Conservation (phyloP, 1,284 basidiomycete genomes). For the Sparassis latifolia region DNA sequence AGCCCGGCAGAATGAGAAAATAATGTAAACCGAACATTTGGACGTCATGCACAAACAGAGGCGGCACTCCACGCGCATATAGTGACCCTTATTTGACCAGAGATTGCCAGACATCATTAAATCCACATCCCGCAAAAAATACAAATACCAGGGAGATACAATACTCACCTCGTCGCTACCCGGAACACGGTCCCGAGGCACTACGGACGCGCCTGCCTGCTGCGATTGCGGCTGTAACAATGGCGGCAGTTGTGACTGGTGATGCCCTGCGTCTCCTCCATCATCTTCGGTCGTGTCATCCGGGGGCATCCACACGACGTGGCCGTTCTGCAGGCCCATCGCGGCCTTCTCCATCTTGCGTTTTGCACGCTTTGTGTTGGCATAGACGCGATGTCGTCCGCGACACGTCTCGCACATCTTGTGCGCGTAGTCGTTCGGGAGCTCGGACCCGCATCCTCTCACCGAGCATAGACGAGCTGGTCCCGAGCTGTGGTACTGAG, state of each 20-base stretch:
- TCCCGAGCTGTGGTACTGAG: background rate
- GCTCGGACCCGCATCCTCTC: conserved; percentile 24
- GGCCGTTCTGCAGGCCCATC: conserved; percentile 24
- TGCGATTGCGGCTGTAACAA: background rate
- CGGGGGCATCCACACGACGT: conserved; percentile 23
- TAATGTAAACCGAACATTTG: too few species aligned
- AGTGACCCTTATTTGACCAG: too few species aligned
- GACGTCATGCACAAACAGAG: too few species aligned
- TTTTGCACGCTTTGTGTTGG: conserved; percentile 43
- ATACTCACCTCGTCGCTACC: too few species aligned
- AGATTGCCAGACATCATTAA: too few species aligned
- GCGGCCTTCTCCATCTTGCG: conserved; percentile 46
- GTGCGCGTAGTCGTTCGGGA: conserved; percentile 23
- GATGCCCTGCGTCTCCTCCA: conserved; percentile 2
- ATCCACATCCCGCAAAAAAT: too few species aligned
- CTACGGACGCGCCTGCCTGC: background rate
- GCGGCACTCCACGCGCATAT: too few species aligned
- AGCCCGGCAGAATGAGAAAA: too few species aligned
- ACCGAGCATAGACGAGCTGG: conserved; percentile 23
- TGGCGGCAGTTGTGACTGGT: conserved; percentile 4
- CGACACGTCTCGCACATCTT: conserved; percentile 53
- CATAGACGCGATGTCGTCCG: conserved; percentile 44
- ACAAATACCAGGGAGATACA: too few species aligned
- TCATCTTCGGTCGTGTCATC: conserved; percentile 12
- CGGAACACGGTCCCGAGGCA: too few species aligned